phyloP scores from a whole-genome alignment of 768 basidiomycete genomes.

The Boletus edulis region DNA sequence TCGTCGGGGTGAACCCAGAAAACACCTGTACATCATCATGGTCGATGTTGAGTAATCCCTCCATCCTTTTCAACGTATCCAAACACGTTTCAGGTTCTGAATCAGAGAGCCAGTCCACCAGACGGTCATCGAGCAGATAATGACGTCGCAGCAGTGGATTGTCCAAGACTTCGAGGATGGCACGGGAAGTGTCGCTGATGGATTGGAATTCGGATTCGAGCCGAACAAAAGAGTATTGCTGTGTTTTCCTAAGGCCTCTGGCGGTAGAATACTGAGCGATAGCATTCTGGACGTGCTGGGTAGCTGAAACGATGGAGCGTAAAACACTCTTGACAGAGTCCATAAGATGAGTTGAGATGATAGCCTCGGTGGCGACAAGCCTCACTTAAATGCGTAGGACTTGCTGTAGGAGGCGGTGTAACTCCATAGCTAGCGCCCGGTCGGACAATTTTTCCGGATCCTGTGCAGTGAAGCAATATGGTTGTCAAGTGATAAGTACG shows the following conservation, averaged over 20 bases:
- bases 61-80: not conserved
- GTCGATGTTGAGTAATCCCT: not conserved
- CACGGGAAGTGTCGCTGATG: conserved; percentile 1
- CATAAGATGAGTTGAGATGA: not conserved
- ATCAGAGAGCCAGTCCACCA: conserved; percentile 5
- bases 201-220: conserved; percentile 4
- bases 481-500: too few relatives aligned
- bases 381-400: too few relatives aligned
- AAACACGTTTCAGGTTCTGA: conserved; percentile 5
- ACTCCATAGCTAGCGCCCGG: too few relatives aligned
- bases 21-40: not conserved
- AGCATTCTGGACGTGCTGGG: not conserved
- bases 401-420: too few relatives aligned
- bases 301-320: not conserved
- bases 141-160: not conserved
- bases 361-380: too few relatives aligned
- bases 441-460: too few relatives aligned
- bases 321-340: conserved; percentile 4
- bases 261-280: not conserved
- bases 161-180: conserved; percentile 1
- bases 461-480: too few relatives aligned
- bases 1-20: not conserved
- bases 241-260: not conserved
- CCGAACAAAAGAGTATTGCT: conserved; percentile 4
- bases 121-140: conserved; percentile 3